Evolutionary conservation across 176 grass and related monocot species (phyloP).

Genomic region (Bonia amplexicaulis): DNA sequence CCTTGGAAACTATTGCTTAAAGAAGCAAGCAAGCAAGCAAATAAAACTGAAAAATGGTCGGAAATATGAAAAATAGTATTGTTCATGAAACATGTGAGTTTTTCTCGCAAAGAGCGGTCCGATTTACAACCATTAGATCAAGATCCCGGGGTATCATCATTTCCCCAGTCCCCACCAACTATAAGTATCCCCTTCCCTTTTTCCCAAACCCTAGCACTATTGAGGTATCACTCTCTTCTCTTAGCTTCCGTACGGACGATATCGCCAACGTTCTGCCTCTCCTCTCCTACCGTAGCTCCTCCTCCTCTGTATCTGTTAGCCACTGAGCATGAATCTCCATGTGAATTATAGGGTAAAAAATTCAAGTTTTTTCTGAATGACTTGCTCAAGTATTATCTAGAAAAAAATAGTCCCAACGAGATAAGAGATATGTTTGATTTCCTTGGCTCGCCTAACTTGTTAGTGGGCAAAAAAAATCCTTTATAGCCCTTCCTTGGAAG

Average conservation of each 20-base stretch:
- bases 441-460: not conserved
- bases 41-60: not conserved
- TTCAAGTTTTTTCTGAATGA: not conserved
- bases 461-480: no score
- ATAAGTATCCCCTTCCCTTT: not conserved
- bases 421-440: not conserved
- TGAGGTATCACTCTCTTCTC: not conserved
- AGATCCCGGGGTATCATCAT: not conserved
- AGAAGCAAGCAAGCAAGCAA: not conserved
- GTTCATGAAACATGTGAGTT: not conserved
- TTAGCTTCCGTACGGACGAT: rapidly evolving
- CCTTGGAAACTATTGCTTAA: no score
- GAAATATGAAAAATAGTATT: not conserved
- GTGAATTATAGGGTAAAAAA: not conserved
- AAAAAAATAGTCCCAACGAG: no score
- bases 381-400: not conserved
- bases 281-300: not conserved
- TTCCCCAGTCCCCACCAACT: no score
- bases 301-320: no score
- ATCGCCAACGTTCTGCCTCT: not conserved
- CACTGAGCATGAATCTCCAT: not conserved
- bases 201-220: not conserved
- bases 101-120: not conserved
- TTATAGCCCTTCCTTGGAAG: not conserved
- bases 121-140: not conserved